phyloP scores from a whole-genome alignment of 257 asterid genomes.

The Solanum virginianum region DNA sequence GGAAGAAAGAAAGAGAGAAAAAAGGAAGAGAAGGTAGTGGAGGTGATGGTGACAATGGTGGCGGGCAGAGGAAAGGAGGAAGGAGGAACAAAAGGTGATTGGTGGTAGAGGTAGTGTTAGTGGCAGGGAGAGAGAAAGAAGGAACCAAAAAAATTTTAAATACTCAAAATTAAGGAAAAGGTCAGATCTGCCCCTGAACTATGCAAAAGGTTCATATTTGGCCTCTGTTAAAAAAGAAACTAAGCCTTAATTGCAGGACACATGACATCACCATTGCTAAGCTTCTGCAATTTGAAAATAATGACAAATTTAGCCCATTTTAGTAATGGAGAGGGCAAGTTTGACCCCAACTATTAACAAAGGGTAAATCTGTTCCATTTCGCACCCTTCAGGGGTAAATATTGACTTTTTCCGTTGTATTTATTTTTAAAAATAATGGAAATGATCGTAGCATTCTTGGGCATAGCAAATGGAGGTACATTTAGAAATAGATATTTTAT shows the following conservation, averaged over 20 bases:
- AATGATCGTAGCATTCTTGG: neutral
- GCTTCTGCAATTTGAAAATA: neutral
- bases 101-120: neutral
- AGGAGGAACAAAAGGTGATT: neutral
- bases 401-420: neutral
- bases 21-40: neutral
- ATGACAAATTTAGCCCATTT: neutral
- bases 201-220: neutral
- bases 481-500: neutral
- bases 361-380: neutral
- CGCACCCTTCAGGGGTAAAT: neutral
- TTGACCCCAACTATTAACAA: neutral
- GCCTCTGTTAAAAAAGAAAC: neutral
- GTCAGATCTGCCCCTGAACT: neutral
- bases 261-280: neutral
- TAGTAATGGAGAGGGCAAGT: neutral
- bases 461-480: neutral
- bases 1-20: neutral
- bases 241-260: neutral
- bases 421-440: neutral
- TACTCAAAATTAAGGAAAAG: neutral
- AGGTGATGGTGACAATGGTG: neutral
- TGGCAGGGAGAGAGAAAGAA: neutral
- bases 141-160: neutral
- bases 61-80: neutral